Evolutionary conservation across 1,284 basidiomycete genomes (phyloP), one percentile per base, ranked within the genome.

Genomic region (Boletus sp.): DNA sequence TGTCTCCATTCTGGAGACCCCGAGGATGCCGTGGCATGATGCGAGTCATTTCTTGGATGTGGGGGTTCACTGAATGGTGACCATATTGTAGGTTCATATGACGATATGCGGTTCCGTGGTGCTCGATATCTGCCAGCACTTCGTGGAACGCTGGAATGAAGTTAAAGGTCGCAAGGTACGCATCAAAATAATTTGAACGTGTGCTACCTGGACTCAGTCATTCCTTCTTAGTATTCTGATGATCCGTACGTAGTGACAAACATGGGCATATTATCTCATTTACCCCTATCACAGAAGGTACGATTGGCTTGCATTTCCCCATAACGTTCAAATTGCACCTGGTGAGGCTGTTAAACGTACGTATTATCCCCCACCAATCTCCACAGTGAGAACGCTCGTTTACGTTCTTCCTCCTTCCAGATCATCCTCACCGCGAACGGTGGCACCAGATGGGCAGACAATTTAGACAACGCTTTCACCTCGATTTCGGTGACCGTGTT

Each of bases 11-110:
- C 66, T 88, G 45, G 88, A 91, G 51, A 82, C 74, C 13, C 74
- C 81, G 5, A 76, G 89, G 56, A 92, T 93, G 91, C 90, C 91
- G 2, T 93, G 91, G 90, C 88, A 92, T 58, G 90, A 92, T 69
- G 85, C 88, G 46, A 48, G 79, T 69, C 14, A n/a, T 35, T 43
- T 26, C 25, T 30, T 5, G 19, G 34, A 14, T 22, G 20, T 13
- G 0, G 3, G 37, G 23, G 34, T 38, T 46, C 23, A 38, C 25
- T 34, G 13, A 25, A 23, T 49, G 48, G 27, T 3, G 10, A 16
- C 25, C 20, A 14, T 16, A 44, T 6, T 44, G 10, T 62, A 87
- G 83, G 77, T 84, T n/a, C 88, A 91, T 54, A 87, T 93, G 82
- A 93, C 91, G 3, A 69, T 96, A 16, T 73, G 81, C 17, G 94